Base-by-base conservation (phyloP, 2,329 filamentous ascomycete species). In the Emmonsiellopsis sp. region DNA sequence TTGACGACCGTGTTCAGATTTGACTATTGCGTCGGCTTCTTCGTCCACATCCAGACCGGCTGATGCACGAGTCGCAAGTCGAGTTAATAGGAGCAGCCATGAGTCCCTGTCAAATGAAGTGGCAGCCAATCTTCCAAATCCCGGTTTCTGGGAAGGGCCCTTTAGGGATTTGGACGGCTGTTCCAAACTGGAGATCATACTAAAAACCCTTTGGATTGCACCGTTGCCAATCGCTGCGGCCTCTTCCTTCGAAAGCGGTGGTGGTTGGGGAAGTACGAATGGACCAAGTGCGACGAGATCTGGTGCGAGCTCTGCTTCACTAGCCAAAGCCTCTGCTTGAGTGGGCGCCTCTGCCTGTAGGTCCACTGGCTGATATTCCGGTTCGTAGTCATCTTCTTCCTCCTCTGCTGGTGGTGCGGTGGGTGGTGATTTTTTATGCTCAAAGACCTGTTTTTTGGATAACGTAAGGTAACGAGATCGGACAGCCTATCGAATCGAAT, bases 301-400 rank as follows among this genome's bases (percentile, higher is more conserved):
- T 3, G 82, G 73, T n/a, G 84, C 79, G 5, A 84, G 77, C 56
- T 81, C 81, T 64, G 92, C 87, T 65, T 87, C 26, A 10, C 31
- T 87, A 68, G 92, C 88, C 48, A 86, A 71, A 34, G 89, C 84
- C 64, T 92, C 87, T 63, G 90, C 86, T 1, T 82, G 84, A 50
- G 64, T 61, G 26, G 60, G 62, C 1, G 57, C 48, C 16, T 57
- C 58, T 40, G 62, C 57, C 2, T 64, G 44, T 32, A 66, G 54
- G 67, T 94, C 89, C 37, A 83, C 82, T 7, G 86, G 80, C 55
- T 85, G 83, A 61, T 89, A 90, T 64, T 94, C 87, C 0, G 92
- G 91, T 63, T 96, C 92, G 64, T 96, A 96, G 62, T 95, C 89
- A 59, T 95, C 89, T 16, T 95, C 91, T 42, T 95, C 90, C 7